Conservation (phyloP, 805 yeast genomes). For the Tetrapisispora taiwanensis region DNA sequence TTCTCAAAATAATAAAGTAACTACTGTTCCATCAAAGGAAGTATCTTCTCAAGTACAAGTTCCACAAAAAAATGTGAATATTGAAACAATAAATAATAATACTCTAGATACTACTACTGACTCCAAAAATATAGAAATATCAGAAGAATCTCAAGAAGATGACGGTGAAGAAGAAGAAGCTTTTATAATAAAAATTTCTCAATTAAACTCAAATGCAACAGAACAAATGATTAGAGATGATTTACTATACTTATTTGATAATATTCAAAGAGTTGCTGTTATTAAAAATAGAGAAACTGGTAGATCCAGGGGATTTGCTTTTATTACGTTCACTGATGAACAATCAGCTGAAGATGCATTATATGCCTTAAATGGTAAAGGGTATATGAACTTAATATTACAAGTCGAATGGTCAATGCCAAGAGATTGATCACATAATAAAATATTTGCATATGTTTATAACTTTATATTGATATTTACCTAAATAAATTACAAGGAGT, state of each 20-base stretch:
- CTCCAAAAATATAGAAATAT: constrained; percentile 25
- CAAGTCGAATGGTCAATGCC: constrained; percentile 51
- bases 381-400: constrained; percentile 81
- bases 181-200: constrained; percentile 80
- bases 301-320: constrained; percentile 93
- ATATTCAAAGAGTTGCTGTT: constrained; percentile 48
- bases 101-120: background rate
- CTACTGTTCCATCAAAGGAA: too few relatives aligned
- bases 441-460: background rate
- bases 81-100: background rate
- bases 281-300: constrained; percentile 73
- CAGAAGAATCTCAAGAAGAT: constrained; percentile 33
- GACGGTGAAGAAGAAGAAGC: constrained; percentile 67
- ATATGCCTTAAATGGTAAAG: constrained; percentile 73
- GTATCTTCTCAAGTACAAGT: too few relatives aligned
- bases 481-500: too few relatives aligned
- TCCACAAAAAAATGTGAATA: background rate
- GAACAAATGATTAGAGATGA: constrained; percentile 71
- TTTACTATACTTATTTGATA: constrained; percentile 57
- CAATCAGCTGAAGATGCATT: constrained; percentile 66
- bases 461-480: background rate
- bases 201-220: constrained; percentile 73
- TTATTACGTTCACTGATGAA: constrained; percentile 72
- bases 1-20: too few relatives aligned
- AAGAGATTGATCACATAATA: constrained; percentile 10